These are phyloP conservation scores for Plasmodium gonderi DNA, from an alignment of 169 alveolate species.

Conservation along the genomic window DNA sequence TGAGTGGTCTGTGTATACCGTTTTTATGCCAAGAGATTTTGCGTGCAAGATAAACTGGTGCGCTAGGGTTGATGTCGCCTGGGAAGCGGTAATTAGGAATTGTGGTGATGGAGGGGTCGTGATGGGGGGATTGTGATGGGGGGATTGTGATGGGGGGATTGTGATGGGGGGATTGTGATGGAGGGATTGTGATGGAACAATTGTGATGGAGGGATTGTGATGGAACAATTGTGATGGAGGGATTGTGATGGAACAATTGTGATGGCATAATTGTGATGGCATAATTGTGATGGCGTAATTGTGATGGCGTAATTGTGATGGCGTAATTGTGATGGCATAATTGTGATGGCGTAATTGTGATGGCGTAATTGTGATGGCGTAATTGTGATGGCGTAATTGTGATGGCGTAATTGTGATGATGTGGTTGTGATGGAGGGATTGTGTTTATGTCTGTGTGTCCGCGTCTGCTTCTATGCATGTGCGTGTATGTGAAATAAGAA, in stretches of 20 bases:
- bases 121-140: not conserved
- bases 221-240: not conserved
- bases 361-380: not conserved
- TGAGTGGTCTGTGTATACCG: constrained; percentile 99
- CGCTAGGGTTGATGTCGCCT: constrained; percentile 68
- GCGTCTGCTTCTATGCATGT: not conserved
- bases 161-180: not conserved
- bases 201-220: not conserved
- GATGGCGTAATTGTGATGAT: not conserved
- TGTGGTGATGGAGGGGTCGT: not conserved
- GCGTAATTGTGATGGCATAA: not conserved
- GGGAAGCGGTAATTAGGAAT: not conserved
- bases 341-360: not conserved
- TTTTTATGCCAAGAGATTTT: constrained; percentile 81
- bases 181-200: not conserved
- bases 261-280: not conserved
- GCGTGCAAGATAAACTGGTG: constrained; percentile 75
- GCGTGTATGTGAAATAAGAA: not conserved
- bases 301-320: not conserved
- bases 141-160: not conserved
- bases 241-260: not conserved
- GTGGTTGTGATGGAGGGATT: not conserved
- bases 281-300: not conserved
- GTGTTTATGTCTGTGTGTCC: not conserved
- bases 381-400: not conserved